Base-by-base conservation (phyloP, 129 eudicot genomes). In the Helianthus tuberosus region DNA sequence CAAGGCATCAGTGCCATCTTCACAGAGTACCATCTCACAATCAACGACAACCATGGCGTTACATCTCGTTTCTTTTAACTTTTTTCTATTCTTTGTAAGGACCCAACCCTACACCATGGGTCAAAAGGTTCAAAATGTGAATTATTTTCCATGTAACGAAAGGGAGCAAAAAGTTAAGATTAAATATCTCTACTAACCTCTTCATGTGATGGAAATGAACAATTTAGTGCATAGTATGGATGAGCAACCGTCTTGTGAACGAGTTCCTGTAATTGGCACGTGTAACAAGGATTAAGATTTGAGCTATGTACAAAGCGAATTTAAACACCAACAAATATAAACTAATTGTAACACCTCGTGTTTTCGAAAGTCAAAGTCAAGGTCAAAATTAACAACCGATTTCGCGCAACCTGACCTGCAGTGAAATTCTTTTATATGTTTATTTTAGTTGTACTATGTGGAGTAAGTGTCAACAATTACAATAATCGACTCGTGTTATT, bases 21-120 rank as follows among this genome's bases (percentile, higher is more conserved):
- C 94, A 80, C 99, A 95, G 8, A 91, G 91, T 58, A 91, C 99
- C 99, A 95, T 95, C 83, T 95, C 99, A 82, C 99, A 95, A 72
- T 95, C 99, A 81, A 91, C 80, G n/a, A 97, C 93, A 62, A 95
- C 60, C 87, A 95, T 74, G 44, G 13, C 64, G 16, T 80, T 80
- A 48, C 88, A 85, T 76, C 82, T 72, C 72, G 39, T 60, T 66
- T 71, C 75, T 79, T 90, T 90, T n/a, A 77, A 52, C 69, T 87
- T 91, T 69, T 84, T 82, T 50, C 87, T 84, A 25, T 49, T 64
- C 69, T 91, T 95, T 44, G 90, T 84, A 36, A 84, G 83, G 76
- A 89, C 17, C 99, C 99, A 95, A n/a, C 84, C 96, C 99, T 95
- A 85, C 68, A 72, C 61, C n/a, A n/a, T n/a, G 8, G 23, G 25